A percentile compares a stretch with the other conserved stretches of the same genome.
These are phyloP conservation scores for Plasmodium billcollinsi DNA, from an alignment of 169 alveolate genomes.

Conservation along the genomic window DNA sequence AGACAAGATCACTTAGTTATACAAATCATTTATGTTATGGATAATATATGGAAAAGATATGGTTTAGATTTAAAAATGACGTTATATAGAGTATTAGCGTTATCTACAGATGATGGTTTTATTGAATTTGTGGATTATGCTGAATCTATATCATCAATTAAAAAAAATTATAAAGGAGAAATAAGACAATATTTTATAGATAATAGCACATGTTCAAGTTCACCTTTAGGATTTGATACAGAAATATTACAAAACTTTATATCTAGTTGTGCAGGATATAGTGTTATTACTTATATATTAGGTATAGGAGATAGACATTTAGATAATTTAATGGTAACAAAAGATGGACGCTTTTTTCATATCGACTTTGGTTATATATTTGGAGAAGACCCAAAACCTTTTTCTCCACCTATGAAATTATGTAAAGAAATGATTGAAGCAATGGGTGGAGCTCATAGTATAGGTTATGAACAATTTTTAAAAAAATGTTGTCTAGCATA, in stretches of 20 bases:
- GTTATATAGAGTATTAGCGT: constrained; percentile 88
- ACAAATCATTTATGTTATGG: constrained; percentile 92
- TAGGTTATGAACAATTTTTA: constrained; percentile 86
- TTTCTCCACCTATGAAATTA: constrained; percentile 81
- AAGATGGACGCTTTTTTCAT: constrained; percentile 96
- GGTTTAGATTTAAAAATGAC: constrained; percentile 92
- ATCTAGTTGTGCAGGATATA: constrained; percentile 97
- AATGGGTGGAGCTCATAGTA: constrained; percentile 95
- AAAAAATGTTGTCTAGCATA: constrained; percentile 88
- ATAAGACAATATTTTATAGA: constrained; percentile 77
- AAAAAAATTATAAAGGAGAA: constrained; percentile 77
- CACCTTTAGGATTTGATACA: constrained; percentile 75
- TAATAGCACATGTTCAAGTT: constrained; percentile 3
- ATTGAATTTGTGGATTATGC: constrained; percentile 83
- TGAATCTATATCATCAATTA: constrained; percentile 58
- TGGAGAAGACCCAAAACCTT: constrained; percentile 91
- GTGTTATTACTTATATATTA: constrained; percentile 97
- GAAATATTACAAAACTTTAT: constrained; percentile 91
- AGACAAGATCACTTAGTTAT: constrained; percentile 95
- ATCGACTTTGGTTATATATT: constrained; percentile 99
- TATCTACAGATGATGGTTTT: constrained; percentile 89
- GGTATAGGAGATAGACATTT: constrained; percentile 99
- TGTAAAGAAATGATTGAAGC: constrained; percentile 80
- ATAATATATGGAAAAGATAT: constrained; percentile 90
- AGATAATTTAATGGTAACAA: constrained; percentile 96